phyloP scores from a whole-genome alignment of 768 basidiomycete species.

The Lactarius akahatsu region DNA sequence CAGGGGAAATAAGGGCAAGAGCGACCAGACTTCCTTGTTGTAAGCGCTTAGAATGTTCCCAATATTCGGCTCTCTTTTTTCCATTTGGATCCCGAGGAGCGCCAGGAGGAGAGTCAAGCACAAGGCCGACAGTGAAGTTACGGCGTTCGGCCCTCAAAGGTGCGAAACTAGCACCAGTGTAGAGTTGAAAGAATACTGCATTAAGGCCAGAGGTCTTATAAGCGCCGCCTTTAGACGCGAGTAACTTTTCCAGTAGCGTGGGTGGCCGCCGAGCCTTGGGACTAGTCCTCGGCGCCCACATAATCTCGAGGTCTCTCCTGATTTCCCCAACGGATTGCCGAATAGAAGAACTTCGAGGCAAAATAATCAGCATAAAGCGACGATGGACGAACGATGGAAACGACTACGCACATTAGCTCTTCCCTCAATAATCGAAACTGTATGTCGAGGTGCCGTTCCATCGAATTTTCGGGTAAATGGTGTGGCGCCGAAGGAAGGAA shows the following conservation, averaged over 20 bases:
- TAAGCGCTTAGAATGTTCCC: constrained; percentile 64
- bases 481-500: constrained; percentile 62
- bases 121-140: constrained; percentile 49
- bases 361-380: constrained; percentile 2
- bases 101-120: constrained; percentile 55
- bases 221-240: constrained; percentile 55
- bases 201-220: constrained; percentile 50
- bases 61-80: constrained; percentile 49
- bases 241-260: constrained; percentile 47
- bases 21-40: constrained; percentile 63
- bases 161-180: constrained; percentile 52
- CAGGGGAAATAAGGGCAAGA: constrained; percentile 43
- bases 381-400: neutral
- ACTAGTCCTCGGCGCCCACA: constrained; percentile 7
- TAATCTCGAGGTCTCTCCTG: constrained; percentile 26
- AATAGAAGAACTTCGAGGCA: constrained; percentile 25
- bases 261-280: constrained; percentile 20
- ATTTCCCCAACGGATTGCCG: constrained; percentile 29
- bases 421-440: constrained; percentile 76
- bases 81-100: constrained; percentile 45
- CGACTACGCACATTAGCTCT: constrained; percentile 55
- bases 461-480: constrained; percentile 53
- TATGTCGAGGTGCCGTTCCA: constrained; percentile 67
- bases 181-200: constrained; percentile 60
- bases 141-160: constrained; percentile 50